Evolutionary conservation across 2,329 filamentous ascomycete genomes (phyloP).

Genomic region (Pseudofabraea citricarpa): DNA sequence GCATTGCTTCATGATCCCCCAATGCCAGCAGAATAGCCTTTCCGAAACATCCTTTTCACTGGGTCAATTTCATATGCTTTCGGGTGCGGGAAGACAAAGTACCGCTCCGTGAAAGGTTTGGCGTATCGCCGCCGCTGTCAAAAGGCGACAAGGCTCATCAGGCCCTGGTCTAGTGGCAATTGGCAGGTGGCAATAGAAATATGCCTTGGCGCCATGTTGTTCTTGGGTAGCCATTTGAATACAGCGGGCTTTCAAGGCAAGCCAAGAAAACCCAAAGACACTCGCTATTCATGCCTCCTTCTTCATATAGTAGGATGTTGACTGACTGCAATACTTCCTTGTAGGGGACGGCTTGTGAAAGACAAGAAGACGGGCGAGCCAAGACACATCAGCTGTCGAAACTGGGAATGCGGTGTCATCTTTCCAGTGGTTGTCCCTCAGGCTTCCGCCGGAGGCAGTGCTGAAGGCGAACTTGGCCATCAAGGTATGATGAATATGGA

Average conservation of each 20-base stretch:
- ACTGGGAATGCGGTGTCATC: constrained; percentile 94
- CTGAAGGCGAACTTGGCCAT: neutral
- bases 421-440: constrained; percentile 47
- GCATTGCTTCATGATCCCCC: neutral
- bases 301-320: no score
- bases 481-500: constrained; percentile 29
- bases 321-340: neutral
- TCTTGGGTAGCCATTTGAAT: no score
- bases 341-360: constrained; percentile 73
- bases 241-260: no score
- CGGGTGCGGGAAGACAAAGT: neutral
- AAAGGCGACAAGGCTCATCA: no score
- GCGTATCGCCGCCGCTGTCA: neutral
- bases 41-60: neutral
- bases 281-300: no score
- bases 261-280: no score
- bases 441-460: neutral
- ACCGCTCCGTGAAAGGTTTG: neutral
- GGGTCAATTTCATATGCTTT: neutral
- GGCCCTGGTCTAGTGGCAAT: no score
- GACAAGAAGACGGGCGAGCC: constrained; percentile 61
- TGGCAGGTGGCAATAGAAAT: no score
- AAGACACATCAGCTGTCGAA: constrained; percentile 72
- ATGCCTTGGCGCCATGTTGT: neutral
- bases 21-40: no score